Evolutionary conservation across 345 rosid genomes (phyloP), one percentile per base, ranked within the genome.

Genomic region (Dipteronia dyeriana): DNA sequence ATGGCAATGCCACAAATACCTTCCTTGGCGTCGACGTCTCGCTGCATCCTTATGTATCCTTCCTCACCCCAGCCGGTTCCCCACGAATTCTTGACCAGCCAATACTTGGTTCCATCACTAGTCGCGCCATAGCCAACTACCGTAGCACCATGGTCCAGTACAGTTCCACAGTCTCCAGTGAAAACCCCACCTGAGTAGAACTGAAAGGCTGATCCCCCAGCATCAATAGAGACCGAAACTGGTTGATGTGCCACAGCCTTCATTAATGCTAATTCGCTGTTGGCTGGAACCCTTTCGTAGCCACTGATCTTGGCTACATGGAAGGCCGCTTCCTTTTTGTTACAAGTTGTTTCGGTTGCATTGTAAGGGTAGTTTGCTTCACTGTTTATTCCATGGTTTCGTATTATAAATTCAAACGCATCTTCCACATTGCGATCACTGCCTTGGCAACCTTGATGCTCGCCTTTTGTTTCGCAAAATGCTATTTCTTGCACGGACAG

Each of bases 41-140:
- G 71, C 67, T 74, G 61, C 79, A 80, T 83, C 75, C 86, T 74
- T 2, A 83, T 64, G 70, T 83, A 80, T 10, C 83, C 86, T 49
- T 70, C 11, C 23, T 83, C 83, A 7, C 81, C 83, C 83, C 86
- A 83, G 2, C 51, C 17, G 6, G 26, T 25, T 0, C 89, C 89
- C 89, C 89, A 84, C 1, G 87, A 84, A 41, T 84, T 81, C 73
- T 82, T 86, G 23, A 83, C 78, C 25, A 85, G 34, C 90, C 88
- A 83, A 73, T 85, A 85, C 53, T 81, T 81, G 4, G 43, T 78
- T 0, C 86, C 85, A 23, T 66, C 31, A 13, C 54, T 49, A 7
- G 38, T 62, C 0, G 53, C 31, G 1, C 84, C 88, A 38, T 85
- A 87, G 4, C 90, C 90, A 23, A 87, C 75, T 0, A 53, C 73